These are phyloP conservation scores for Hebeloma cylindrosporum DNA, from an alignment of 768 basidiomycete genomes.

Conservation along the genomic window DNA sequence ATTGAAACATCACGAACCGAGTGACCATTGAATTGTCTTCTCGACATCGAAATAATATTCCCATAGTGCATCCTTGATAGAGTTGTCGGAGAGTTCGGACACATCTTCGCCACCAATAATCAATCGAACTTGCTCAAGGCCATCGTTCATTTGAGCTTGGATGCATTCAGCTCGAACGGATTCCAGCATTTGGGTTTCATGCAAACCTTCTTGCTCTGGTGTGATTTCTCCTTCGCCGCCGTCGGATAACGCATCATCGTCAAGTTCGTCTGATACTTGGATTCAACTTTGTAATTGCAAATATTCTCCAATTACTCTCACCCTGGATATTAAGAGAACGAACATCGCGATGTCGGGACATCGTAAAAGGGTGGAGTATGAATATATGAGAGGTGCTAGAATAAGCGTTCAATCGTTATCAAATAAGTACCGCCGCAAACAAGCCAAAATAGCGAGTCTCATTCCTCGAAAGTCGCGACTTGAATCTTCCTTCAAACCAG, in stretches of 20 bases:
- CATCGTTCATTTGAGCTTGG: constrained; percentile 66
- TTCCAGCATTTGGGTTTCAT: constrained; percentile 6
- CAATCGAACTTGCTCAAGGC: constrained; percentile 64
- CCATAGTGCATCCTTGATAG: constrained; percentile 83
- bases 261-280: constrained; percentile 69
- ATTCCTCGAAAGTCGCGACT: too few relatives aligned
- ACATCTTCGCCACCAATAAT: constrained; percentile 65
- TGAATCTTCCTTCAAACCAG: constrained; percentile 1
- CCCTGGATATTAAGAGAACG: constrained; percentile 82
- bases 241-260: constrained; percentile 78
- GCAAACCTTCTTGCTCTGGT: constrained; percentile 75
- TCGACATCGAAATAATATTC: constrained; percentile 86
- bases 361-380: constrained; percentile 28
- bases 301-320: constrained; percentile 25
- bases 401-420: too few relatives aligned
- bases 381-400: not conserved
- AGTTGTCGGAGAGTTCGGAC: constrained; percentile 69
- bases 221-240: constrained; percentile 80
- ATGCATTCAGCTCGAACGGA: constrained; percentile 18
- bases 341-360: constrained; percentile 93
- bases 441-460: constrained; percentile 13
- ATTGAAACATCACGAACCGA: constrained; percentile 52
- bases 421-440: too few relatives aligned
- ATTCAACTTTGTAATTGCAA: constrained; percentile 8
- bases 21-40: constrained; percentile 68